Base-by-base conservation (phyloP, 495 filamentous ascomycete species). In the Jackrogersella minutella region DNA sequence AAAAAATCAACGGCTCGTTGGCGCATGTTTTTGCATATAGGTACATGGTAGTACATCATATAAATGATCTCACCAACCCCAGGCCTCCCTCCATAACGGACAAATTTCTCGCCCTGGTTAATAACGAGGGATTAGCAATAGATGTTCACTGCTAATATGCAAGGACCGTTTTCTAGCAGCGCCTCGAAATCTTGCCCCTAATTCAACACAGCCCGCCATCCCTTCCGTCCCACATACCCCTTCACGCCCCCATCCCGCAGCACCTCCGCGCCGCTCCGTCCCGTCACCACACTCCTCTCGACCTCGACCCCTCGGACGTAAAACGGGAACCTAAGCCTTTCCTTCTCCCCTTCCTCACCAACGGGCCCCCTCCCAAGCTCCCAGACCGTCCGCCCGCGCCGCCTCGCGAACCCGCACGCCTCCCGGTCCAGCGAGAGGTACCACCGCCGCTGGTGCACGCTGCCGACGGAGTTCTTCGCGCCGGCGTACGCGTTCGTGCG, bases 391-490 rank as follows among this genome's bases (percentile, higher is more conserved):
- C 41, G 21, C 14, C 71, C 74, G 10, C 66, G 64, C 14, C 54
- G 30, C 43, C 64, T 74, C 11, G 73, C 68, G 51, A 90, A 88
- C 17, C 88, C 88, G 36, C 81, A 85, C 5, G 77, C 78, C 4
- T 60, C 62, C 1, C 83, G 77, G 51, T 90, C 87, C 11, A 90
- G 71, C 21, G 79, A 80, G 14, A 90, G 70, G 57, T 82, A 87
- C 88, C 88, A 91, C 3, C 78, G 75, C 1, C 88, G 82, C 69
- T 89, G 86, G 64, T 90, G 84, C 16, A 90, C 78, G 8, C 87
- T 89, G 3, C 81, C 83, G 33, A 90, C 86, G 10, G 76, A 83
- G 68, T 90, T 90, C 0, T 47, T 78, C 0, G 88, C 85, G 17
- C 88, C 86, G 0, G 84, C 74, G 71, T 91, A 90, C 14, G 88